phyloP scores from a whole-genome alignment of 805 yeast species.

The Myxozyma mucilagina region DNA sequence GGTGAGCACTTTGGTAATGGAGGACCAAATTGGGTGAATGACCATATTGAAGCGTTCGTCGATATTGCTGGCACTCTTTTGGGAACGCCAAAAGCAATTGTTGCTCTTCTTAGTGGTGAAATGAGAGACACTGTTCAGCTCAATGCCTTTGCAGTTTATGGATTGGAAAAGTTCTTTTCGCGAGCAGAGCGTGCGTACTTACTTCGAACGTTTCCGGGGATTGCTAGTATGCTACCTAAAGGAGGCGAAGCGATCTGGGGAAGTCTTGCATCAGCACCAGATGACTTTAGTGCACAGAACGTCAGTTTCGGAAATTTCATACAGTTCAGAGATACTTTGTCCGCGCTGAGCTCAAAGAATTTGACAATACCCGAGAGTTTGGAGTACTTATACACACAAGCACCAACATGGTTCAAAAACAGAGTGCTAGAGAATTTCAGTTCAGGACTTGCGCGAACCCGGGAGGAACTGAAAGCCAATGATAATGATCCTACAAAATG shows the following conservation, averaged over 20 bases:
- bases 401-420: constrained; percentile 75
- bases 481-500: constrained; percentile 76
- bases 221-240: constrained; percentile 93
- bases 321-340: constrained; percentile 53
- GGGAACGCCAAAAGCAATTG: constrained; percentile 93
- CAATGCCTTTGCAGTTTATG: constrained; percentile 89
- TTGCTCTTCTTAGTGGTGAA: constrained; percentile 93
- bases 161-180: constrained; percentile 89
- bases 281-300: constrained; percentile 37
- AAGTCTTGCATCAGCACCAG: constrained; percentile 62
- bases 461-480: constrained; percentile 60
- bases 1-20: constrained; percentile 86
- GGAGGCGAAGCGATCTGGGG: constrained; percentile 96
- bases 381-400: constrained; percentile 58
- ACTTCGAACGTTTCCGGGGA: constrained; percentile 87
- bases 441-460: constrained; percentile 66
- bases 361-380: constrained; percentile 68
- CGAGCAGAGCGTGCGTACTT: constrained; percentile 84
- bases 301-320: constrained; percentile 73
- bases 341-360: constrained; percentile 50
- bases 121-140: constrained; percentile 97
- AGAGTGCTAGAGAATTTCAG: constrained; percentile 73
- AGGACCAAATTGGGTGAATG: constrained; percentile 86
- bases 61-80: constrained; percentile 87
- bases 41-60: constrained; percentile 73